phyloP scores from a whole-genome alignment of 345 rosid species.

The Citrus unshiu region DNA sequence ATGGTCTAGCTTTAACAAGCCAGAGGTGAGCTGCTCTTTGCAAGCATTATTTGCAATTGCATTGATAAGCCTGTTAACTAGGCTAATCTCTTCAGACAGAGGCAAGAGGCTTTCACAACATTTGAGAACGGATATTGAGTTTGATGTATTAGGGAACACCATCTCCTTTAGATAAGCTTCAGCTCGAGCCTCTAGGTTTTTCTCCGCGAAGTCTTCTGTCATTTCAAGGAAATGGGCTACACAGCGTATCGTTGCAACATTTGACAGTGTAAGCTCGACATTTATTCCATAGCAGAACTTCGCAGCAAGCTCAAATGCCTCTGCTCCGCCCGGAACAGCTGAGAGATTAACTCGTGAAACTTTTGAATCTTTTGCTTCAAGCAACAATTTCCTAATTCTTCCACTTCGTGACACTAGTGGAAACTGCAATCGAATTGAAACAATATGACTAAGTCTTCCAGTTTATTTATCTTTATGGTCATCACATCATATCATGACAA shows the following conservation, averaged over 20 bases:
- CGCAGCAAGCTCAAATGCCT: constrained; percentile 93
- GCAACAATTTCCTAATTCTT: constrained; percentile 61
- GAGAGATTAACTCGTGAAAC: constrained; percentile 53
- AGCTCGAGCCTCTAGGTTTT: constrained; percentile 61
- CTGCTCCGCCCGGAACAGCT: constrained; percentile 76
- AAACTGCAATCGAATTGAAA: constrained; percentile 47
- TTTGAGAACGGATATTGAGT: constrained; percentile 66
- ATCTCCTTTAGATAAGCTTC: constrained; percentile 63
- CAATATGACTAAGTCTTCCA: not conserved
- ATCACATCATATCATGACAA: not conserved
- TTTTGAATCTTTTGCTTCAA: constrained; percentile 73
- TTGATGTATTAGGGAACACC: constrained; percentile 67
- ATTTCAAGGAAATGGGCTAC: constrained; percentile 82
- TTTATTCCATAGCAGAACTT: constrained; percentile 90
- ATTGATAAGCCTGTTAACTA: constrained; percentile 61
- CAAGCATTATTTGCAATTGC: constrained; percentile 83
- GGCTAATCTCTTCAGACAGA: constrained; percentile 69
- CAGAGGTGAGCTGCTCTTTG: constrained; percentile 96
- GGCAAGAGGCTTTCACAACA: constrained; percentile 75
- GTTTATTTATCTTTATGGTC: not conserved
- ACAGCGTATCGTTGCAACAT: constrained; percentile 69
- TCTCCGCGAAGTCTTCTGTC: constrained; percentile 82
- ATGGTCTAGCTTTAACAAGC: constrained; percentile 81
- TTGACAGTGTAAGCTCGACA: constrained; percentile 62
- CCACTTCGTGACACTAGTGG: constrained; percentile 96